Evolutionary conservation across 805 yeast genomes (phyloP).

Genomic region (Starmerella davenportii): DNA sequence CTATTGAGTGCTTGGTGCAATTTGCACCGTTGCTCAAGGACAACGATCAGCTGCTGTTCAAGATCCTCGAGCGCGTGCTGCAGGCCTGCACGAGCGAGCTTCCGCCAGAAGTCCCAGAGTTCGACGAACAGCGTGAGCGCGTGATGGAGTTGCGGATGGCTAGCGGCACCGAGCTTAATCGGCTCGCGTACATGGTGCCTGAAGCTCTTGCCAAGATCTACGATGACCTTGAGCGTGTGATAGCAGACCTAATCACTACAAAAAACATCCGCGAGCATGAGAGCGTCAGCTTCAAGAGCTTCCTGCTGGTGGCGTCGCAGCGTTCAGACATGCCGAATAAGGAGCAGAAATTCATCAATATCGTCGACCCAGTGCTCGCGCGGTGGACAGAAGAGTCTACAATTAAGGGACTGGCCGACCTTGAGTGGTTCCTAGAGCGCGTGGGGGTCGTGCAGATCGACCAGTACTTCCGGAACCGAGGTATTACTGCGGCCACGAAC

Average conservation of each 20-base stretch:
- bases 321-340: slow-evolving; percentile 45
- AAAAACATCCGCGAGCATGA: slow-evolving; percentile 74
- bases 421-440: slow-evolving; percentile 97
- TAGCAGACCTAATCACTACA: slow-evolving; percentile 48
- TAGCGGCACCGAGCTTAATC: slow-evolving; percentile 85
- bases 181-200: slow-evolving; percentile 90
- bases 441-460: slow-evolving; percentile 89
- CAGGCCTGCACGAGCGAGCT: slow-evolving; percentile 71
- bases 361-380: slow-evolving; percentile 81
- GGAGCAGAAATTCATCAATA: slow-evolving; percentile 58
- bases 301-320: slow-evolving; percentile 77
- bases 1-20: slow-evolving; percentile 82
- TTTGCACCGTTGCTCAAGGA: slow-evolving; percentile 81
- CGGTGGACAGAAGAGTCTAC: slow-evolving; percentile 91
- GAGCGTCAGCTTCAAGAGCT: slow-evolving; percentile 82
- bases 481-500: slow-evolving; percentile 60
- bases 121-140: slow-evolving; percentile 49
- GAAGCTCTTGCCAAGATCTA: slow-evolving; percentile 68
- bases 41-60: slow-evolving; percentile 51
- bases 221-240: slow-evolving; percentile 64
- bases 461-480: slow-evolving; percentile 66
- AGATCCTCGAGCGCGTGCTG: slow-evolving; percentile 68
- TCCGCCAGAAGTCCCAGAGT: slow-evolving; percentile 44
- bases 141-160: slow-evolving; percentile 76
- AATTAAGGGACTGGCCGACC: slow-evolving; percentile 69